Evolutionary conservation across 2,329 filamentous ascomycete species (phyloP).

Genomic region (Bipolaris cookei): DNA sequence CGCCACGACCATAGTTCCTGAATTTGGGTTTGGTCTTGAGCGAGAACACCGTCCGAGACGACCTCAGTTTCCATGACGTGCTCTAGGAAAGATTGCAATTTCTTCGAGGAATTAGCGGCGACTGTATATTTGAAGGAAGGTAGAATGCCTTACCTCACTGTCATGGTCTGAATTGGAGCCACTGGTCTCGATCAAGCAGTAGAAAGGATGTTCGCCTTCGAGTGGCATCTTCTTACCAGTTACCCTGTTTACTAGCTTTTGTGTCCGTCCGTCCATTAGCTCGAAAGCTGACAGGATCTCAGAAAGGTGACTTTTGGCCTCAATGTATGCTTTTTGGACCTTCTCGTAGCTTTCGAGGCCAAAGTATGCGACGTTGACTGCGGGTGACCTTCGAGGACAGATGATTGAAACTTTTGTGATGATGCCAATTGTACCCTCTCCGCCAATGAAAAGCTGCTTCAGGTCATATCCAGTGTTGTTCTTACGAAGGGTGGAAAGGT

Average conservation of each 20-base stretch:
- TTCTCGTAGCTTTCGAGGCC: slow-evolving; percentile 90
- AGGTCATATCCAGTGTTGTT: slow-evolving; percentile 99
- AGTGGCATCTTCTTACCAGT: slow-evolving; percentile 80
- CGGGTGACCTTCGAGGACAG: slow-evolving; percentile 84
- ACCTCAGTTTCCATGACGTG: slow-evolving; percentile 88
- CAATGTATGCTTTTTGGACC: slow-evolving; percentile 81
- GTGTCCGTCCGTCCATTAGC: slow-evolving; percentile 88
- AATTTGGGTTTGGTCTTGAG: slow-evolving; percentile 90
- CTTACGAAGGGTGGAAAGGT: slow-evolving; percentile 87
- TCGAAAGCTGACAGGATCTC: slow-evolving; percentile 98
- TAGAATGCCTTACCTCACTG: slow-evolving; percentile 57
- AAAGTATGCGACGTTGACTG: slow-evolving; percentile 94
- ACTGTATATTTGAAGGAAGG: no score
- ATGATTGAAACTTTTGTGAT: slow-evolving; percentile 89
- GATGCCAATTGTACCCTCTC: slow-evolving; percentile 92
- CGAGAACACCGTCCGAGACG: slow-evolving; percentile 86
- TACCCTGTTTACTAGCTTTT: slow-evolving; percentile 66
- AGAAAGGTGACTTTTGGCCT: slow-evolving; percentile 86
- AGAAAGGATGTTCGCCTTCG: slow-evolving; percentile 86
- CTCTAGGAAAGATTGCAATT: slow-evolving; percentile 89
- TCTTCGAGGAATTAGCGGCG: slow-evolving; percentile 55
- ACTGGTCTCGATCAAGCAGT: slow-evolving; percentile 95
- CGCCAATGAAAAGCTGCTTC: slow-evolving; percentile 95
- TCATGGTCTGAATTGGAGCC: slow-evolving; percentile 95
- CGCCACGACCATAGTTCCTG: slow-evolving; percentile 87